Evolutionary conservation across 345 rosid species (phyloP), one percentile per base, ranked within the genome.

Genomic region (Bretschneidera sinensis): DNA sequence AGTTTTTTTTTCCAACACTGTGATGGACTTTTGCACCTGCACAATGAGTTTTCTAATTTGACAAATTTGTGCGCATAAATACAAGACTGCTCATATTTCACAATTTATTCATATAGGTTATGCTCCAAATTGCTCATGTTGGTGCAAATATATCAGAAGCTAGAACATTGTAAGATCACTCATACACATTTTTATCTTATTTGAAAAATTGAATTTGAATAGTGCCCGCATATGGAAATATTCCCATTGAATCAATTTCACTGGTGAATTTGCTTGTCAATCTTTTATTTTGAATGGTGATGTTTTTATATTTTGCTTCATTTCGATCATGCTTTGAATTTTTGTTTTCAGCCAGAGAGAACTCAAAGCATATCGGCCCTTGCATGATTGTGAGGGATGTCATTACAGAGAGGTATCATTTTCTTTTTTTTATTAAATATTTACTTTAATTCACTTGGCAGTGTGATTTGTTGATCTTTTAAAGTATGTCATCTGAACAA

Each of bases 91-190:
- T 48, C 22, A 48, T 6, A 6, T 48, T 48, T 17, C 10, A 18
- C 13, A 1, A 14, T 48, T 17, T 51, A 21, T 53, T 43, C 23
- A 13, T 61, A 62, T 82, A 88, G 90, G 84, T 83, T 57, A 14
- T 76, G 51, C 54, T 70, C 65, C 72, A 54, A 64, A 64, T 49
- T 61, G 23, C 33, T 68, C 51, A 62, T 60, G 78, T 74, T 21
- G 68, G 64, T 74, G 83, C 84, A 24, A 80, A 76, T 62, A 18
- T 56, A 53, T 55, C 56, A 6, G 74, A 71, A 55, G 23, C 62
- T 50, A 70, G 68, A 55, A 61, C 78, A 55, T 60, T 61, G 95
- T 89, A 81, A 64, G 79, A 57, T 57, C 60, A 45, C 19, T 65
- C 18, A 7, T 8, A 5, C 7, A 1, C 0, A 25, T 48, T 58